Evolutionary conservation across 2,329 filamentous ascomycete species (phyloP).

Genomic region (Stemphylium lycopersici): DNA sequence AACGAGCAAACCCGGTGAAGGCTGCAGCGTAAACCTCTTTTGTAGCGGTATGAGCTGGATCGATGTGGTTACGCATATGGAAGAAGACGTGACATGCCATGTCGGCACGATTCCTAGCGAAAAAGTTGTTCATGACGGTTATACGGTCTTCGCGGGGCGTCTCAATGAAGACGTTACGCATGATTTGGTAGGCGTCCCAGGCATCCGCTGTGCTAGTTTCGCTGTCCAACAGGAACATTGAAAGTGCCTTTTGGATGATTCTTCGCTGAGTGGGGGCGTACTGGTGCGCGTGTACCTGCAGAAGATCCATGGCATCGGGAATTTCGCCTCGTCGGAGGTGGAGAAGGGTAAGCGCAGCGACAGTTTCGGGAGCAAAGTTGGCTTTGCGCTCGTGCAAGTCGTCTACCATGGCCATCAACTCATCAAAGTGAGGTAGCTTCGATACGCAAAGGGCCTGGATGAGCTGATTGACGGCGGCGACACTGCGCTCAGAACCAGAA

Average conservation of each 20-base stretch:
- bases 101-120: slow-evolving; percentile 75
- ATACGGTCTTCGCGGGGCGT: slow-evolving; percentile 70
- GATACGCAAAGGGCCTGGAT: slow-evolving; percentile 70
- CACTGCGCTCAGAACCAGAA: slow-evolving; percentile 63
- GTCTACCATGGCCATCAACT: slow-evolving; percentile 74
- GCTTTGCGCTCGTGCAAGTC: slow-evolving; percentile 73
- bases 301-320: slow-evolving; percentile 79
- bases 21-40: slow-evolving; percentile 77
- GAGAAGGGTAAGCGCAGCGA: slow-evolving; percentile 73
- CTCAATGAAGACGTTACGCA: slow-evolving; percentile 64
- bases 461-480: slow-evolving; percentile 72
- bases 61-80: slow-evolving; percentile 84
- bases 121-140: slow-evolving; percentile 81
- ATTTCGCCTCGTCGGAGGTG: slow-evolving; percentile 79
- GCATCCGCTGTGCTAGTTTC: slow-evolving; percentile 69
- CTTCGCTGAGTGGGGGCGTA: slow-evolving; percentile 73
- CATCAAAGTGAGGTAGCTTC: slow-evolving; percentile 68
- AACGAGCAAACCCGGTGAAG: slow-evolving; percentile 74
- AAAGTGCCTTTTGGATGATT: slow-evolving; percentile 69
- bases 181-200: slow-evolving; percentile 67
- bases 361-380: slow-evolving; percentile 74
- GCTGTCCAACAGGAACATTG: slow-evolving; percentile 70
- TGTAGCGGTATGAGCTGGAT: slow-evolving; percentile 68
- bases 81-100: slow-evolving; percentile 88
- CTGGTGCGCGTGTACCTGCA: slow-evolving; percentile 75